Conservation (phyloP, 2,329 filamentous ascomycete species). For the Xylariomycetidae sp. region DNA sequence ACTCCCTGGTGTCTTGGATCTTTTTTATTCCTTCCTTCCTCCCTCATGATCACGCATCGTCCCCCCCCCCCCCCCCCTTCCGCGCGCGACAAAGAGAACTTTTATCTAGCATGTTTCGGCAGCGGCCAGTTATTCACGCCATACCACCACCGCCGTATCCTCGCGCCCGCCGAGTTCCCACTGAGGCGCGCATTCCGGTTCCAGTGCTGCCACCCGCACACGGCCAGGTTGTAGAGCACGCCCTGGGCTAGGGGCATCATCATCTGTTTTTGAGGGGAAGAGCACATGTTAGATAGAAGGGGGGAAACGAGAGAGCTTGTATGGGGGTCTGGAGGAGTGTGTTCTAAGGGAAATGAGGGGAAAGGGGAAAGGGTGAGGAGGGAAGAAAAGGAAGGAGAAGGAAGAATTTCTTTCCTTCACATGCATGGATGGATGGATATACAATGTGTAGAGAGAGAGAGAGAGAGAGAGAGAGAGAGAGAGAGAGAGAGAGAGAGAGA, state of each 20-base stretch:
- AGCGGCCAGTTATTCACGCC: slow-evolving; percentile 86
- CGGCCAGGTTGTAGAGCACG: slow-evolving; percentile 77
- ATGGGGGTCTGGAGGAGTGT: too few species aligned
- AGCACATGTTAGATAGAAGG: background rate
- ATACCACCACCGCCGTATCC: slow-evolving; percentile 89
- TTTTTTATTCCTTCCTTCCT: slow-evolving; percentile 1
- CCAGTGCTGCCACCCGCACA: slow-evolving; percentile 87
- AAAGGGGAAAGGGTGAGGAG: too few species aligned
- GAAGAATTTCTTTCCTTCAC: too few species aligned
- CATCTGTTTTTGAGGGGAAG: too few species aligned
- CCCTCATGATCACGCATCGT: background rate
- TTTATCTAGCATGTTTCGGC: slow-evolving; percentile 35
- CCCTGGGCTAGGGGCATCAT: slow-evolving; percentile 86
- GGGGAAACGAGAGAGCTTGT: background rate
- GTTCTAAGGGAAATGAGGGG: too few species aligned
- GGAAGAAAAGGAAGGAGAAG: too few species aligned
- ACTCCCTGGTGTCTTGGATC: too few species aligned
- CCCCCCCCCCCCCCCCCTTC: background rate
- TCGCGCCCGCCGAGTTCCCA: slow-evolving; percentile 72
- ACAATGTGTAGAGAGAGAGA: too few species aligned
- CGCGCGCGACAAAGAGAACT: too few species aligned
- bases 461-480: too few species aligned
- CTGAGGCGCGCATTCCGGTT: slow-evolving; percentile 74
- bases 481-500: too few species aligned
- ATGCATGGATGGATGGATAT: too few species aligned